Evolutionary conservation across 768 basidiomycete genomes (phyloP), one percentile per base, ranked within the genome.

Genomic region (Lentinula guzmanii): DNA sequence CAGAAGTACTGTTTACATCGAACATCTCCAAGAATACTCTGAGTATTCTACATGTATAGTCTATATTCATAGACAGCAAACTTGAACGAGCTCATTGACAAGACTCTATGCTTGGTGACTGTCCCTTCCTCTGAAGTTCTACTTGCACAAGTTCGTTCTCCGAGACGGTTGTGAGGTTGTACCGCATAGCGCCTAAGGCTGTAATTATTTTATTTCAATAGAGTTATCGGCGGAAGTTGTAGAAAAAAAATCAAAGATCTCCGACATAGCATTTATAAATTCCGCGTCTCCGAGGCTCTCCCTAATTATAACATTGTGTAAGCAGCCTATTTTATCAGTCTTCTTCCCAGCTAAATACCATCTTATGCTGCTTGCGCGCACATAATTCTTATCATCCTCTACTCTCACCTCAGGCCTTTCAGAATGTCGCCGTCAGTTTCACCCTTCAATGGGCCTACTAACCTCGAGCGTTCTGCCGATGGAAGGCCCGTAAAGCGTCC

Each of bases 401-500:
- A 68, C 67, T 69, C 66, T 67, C 53, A 70, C 24, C 63, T 67
- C 68, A 68, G 68, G 69, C 41, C 41, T 45, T 54, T 24, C 15
- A 56, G 31, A 34, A 70, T 69, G 66, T 62, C 66, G 42, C 63
- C 65, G 35, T 60, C 67, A 37, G 58, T 62, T 48, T 37, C 62
- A 43, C 52, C 62, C 45, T 24, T 58, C 65, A 43, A 54, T 37
- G 46, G 55, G 39, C 35, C n/a, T 5, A 62, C n/a, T 5, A 62
- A 61, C 46, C 42, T 61, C 18, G 65, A 66, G n/a, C 51, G 63
- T 46, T 43, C 46, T 28, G 51, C 62, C 16, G 61, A 70, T 58
- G 66, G 70, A 43, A 70, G 80, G 59, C 79, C 77, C 11, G 70
- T 72, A 67, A 85, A 85, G 72, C 76, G 83, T 50, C 69, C 78